These are phyloP conservation scores for Starmerella vaccinii DNA, from an alignment of 805 yeast genomes.

Conservation along the genomic window DNA sequence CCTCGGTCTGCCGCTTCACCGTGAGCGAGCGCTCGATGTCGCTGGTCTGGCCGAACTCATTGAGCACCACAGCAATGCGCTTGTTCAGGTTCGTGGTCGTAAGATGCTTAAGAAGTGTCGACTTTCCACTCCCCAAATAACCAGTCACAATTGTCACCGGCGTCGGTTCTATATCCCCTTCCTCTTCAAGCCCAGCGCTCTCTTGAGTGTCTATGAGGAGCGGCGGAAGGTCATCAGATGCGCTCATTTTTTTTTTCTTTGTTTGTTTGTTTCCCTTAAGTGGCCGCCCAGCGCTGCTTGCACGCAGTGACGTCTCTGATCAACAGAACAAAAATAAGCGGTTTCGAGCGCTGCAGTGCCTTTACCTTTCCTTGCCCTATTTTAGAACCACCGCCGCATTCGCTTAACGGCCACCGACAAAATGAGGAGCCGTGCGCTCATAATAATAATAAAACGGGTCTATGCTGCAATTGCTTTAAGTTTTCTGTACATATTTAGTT, in stretches of 20 bases:
- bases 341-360: not conserved
- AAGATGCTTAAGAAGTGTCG: slow-evolving; percentile 63
- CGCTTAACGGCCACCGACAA: too few relatives aligned
- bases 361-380: too few relatives aligned
- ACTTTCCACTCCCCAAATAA: slow-evolving; percentile 88
- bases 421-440: too few relatives aligned
- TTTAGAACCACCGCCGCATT: too few relatives aligned
- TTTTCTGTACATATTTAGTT: too few relatives aligned
- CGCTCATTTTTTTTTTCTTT: not conserved
- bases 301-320: too few relatives aligned
- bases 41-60: slow-evolving; percentile 79
- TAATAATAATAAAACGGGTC: too few relatives aligned
- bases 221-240: slow-evolving; percentile 26
- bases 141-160: slow-evolving; percentile 94
- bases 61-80: slow-evolving; percentile 78
- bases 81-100: slow-evolving; percentile 54
- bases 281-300: too few relatives aligned
- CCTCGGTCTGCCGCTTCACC: slow-evolving; percentile 32
- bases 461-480: too few relatives aligned
- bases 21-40: slow-evolving; percentile 83
- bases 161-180: slow-evolving; percentile 28
- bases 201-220: slow-evolving; percentile 19
- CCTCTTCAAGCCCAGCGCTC: not conserved
- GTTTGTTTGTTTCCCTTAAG: not conserved
- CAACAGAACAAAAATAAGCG: too few relatives aligned